Evolutionary conservation across 2,329 filamentous ascomycete genomes (phyloP).

Genomic region (Atkinsonella hypoxylon): DNA sequence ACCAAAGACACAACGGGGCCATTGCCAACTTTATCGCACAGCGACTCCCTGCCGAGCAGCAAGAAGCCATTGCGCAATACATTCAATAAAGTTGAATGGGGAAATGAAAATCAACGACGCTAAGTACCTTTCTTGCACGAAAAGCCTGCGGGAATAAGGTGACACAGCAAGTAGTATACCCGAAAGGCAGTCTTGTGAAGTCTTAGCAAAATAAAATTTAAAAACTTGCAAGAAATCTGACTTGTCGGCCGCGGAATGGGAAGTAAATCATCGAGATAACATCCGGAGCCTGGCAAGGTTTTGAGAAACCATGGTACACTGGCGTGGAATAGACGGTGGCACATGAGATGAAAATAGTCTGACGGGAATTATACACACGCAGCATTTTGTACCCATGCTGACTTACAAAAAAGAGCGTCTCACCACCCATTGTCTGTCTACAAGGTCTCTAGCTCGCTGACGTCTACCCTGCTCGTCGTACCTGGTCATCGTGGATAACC

Average conservation of each 20-base stretch:
- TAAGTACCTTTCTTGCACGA: not conserved
- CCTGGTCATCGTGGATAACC: no score
- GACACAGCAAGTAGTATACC: not conserved
- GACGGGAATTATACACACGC: no score
- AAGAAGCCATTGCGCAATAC: conserved; percentile 39
- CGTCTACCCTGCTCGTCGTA: no score
- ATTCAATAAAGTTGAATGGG: conserved; percentile 22
- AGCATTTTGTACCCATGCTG: no score
- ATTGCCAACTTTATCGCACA: conserved; percentile 61
- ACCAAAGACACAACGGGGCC: conserved; percentile 58
- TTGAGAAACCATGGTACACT: not conserved
- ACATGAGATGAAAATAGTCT: no score
- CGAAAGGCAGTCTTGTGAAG: not conserved
- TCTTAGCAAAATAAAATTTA: not conserved
- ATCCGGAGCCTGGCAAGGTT: not conserved
- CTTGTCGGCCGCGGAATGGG: not conserved
- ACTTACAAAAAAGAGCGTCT: no score
- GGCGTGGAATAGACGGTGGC: not conserved
- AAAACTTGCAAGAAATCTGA: not conserved
- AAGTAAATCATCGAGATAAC: no score
- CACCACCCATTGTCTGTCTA: no score
- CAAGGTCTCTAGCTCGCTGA: no score
- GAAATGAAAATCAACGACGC: not conserved
- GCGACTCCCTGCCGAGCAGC: conserved; percentile 52
- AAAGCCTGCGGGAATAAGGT: no score